phyloP scores from a whole-genome alignment of 2,329 filamentous ascomycete species.

The Monosporascus ibericus region DNA sequence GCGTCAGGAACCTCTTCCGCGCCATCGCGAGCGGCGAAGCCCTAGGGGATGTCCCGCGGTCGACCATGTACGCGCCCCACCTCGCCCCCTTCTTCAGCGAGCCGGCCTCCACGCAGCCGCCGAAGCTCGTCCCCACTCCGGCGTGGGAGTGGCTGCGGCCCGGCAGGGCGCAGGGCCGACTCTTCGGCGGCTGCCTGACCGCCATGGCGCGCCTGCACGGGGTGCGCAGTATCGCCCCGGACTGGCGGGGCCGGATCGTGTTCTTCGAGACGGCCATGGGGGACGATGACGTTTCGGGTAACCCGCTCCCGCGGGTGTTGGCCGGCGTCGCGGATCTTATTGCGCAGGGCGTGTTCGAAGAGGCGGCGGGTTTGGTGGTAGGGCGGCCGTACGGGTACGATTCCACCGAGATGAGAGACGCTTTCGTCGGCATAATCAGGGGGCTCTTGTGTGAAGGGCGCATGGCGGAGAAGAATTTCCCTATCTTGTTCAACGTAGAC shows the following conservation, averaged over 20 bases:
- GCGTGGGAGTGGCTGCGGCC: conserved; percentile 32
- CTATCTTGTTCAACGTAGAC: conserved; percentile 36
- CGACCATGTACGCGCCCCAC: conserved; percentile 23
- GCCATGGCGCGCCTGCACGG: conserved; percentile 32
- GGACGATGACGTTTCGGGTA: conserved; percentile 20
- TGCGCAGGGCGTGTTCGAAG: conserved; percentile 34
- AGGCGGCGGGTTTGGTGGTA: conserved; percentile 34
- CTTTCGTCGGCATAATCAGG: conserved; percentile 25
- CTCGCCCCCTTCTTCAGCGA: conserved; percentile 14
- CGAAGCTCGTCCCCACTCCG: conserved; percentile 22
- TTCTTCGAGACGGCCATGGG: conserved; percentile 35
- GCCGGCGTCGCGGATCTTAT: conserved; percentile 34
- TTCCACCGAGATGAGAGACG: conserved; percentile 18
- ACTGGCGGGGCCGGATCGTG: conserved; percentile 32
- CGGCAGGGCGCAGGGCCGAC: conserved; percentile 34
- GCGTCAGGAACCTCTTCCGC: conserved; percentile 25
- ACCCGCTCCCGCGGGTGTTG: conserved; percentile 24
- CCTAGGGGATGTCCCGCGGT: conserved; percentile 26
- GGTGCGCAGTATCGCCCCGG: conserved; percentile 25
- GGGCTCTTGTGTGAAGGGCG: conserved; percentile 29
- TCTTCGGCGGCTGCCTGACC: conserved; percentile 36
- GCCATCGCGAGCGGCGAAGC: conserved; percentile 21
- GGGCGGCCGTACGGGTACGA: conserved; percentile 37
- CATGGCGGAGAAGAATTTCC: conserved; percentile 26
- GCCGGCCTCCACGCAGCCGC: conserved; percentile 17